phyloP scores from a whole-genome alignment of 176 grass and related monocot species.

The Pontederia paniculata region DNA sequence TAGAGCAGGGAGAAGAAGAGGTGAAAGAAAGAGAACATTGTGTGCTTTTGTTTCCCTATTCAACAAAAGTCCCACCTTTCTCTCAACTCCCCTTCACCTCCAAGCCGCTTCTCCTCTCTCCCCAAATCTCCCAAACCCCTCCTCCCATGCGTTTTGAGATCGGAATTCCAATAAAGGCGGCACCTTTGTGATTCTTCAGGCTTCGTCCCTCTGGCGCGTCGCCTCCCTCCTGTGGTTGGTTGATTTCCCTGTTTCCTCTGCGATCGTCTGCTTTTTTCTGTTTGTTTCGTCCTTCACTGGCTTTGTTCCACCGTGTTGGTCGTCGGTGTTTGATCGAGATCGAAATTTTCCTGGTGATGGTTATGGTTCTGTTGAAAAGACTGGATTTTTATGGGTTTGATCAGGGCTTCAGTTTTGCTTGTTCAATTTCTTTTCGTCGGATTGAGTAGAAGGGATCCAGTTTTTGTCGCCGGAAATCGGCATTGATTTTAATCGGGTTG shows the following conservation, averaged over 20 bases:
- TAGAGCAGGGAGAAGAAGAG: slow-evolving; percentile 8
- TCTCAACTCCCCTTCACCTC: slow-evolving; percentile 11
- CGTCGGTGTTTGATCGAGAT: not conserved
- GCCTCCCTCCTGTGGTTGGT: not conserved
- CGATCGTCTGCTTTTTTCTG: not conserved
- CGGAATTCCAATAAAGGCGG: not conserved
- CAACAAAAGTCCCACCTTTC: slow-evolving; percentile 19
- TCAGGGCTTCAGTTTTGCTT: not conserved
- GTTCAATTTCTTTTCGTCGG: not conserved
- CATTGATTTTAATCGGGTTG: not conserved
- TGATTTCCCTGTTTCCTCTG: not conserved
- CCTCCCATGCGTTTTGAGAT: not conserved
- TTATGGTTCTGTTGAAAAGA: not conserved
- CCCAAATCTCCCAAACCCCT: slow-evolving; percentile 21
- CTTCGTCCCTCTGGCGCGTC: not conserved
- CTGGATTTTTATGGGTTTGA: not conserved
- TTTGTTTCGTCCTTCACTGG: not conserved
- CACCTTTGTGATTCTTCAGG: not conserved
- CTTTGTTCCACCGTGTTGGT: not conserved
- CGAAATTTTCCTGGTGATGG: too few species aligned
- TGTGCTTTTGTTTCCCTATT: slow-evolving; percentile 16
- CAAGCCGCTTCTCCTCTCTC: not conserved
- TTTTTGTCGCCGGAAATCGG: too few species aligned
- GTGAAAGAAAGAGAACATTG: slow-evolving; percentile 1
- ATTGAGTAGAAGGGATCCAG: not conserved